A percentile compares a stretch with the other conserved stretches of the same genome.
phyloP scores from a whole-genome alignment of 495 filamentous ascomycete genomes.

The Talaromyces liani region DNA sequence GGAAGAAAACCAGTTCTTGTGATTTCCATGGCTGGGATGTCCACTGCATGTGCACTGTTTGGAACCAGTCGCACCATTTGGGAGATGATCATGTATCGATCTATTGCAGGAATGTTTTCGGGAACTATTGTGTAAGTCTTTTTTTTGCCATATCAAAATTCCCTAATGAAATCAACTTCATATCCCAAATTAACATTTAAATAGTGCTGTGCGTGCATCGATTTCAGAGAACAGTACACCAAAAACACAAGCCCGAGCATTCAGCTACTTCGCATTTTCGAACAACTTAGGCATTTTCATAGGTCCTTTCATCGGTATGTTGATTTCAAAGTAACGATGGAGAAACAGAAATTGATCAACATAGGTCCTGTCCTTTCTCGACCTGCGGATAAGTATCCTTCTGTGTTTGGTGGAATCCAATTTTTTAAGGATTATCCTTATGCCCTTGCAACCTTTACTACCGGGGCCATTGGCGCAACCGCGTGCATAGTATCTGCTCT shows the following conservation, averaged over 20 bases:
- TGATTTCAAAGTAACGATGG: not conserved
- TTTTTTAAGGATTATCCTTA: conserved; percentile 62
- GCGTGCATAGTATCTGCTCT: conserved; percentile 40
- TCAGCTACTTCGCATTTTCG: conserved; percentile 64
- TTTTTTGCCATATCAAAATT: not conserved
- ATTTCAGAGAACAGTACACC: conserved; percentile 60
- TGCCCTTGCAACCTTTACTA: conserved; percentile 49
- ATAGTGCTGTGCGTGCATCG: conserved; percentile 57
- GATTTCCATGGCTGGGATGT: conserved; percentile 51
- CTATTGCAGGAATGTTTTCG: conserved; percentile 58
- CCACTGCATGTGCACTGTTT: conserved; percentile 50
- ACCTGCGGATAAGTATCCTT: conserved; percentile 49
- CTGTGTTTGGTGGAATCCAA: conserved; percentile 40
- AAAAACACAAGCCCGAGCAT: conserved; percentile 58
- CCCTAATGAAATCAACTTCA: not conserved
- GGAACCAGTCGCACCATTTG: conserved; percentile 51
- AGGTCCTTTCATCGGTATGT: conserved; percentile 50
- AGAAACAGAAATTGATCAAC: not conserved
- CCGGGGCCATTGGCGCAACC: conserved; percentile 39
- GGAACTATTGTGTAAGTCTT: conserved; percentile 47
- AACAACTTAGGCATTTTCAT: conserved; percentile 64
- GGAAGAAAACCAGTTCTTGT: conserved; percentile 64
- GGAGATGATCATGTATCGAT: conserved; percentile 62
- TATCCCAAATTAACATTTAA: not conserved
- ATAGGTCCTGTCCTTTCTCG: conserved; percentile 51